Evolutionary conservation across 805 yeast species (phyloP).

Genomic region (Clavispora carvajalis): DNA sequence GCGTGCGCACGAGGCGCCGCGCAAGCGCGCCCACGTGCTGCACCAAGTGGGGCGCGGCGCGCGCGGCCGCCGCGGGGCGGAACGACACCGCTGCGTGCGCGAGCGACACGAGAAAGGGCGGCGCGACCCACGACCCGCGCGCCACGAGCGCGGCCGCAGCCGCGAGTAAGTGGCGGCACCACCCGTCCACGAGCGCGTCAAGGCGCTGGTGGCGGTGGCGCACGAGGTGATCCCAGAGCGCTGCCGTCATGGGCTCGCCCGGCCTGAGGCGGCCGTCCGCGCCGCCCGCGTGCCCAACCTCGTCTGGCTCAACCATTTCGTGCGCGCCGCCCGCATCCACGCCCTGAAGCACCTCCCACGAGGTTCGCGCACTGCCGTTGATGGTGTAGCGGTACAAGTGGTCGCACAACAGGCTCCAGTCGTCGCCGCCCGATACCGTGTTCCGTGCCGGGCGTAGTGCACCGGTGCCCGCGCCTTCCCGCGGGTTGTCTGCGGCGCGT

Average conservation of each 20-base stretch:
- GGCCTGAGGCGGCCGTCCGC: background rate
- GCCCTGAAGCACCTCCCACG: conserved; percentile 35
- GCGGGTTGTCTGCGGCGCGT: background rate
- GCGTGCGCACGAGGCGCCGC: background rate
- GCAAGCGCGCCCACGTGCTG: background rate
- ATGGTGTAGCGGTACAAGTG: conserved; percentile 33
- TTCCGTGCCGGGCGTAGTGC: too few species aligned
- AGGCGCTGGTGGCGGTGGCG: conserved; percentile 41
- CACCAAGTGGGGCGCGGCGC: conserved; percentile 8
- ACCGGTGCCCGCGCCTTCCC: too few species aligned
- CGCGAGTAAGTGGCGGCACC: conserved; percentile 34
- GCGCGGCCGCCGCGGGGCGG: conserved; percentile 54
- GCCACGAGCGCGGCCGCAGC: conserved; percentile 53
- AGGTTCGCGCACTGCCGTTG: conserved; percentile 28
- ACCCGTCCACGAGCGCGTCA: conserved; percentile 52
- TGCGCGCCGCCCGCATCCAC: conserved; percentile 15
- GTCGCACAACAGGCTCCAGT: conserved; percentile 29
- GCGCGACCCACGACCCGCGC: conserved; percentile 49
- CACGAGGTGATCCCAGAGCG: conserved; percentile 39
- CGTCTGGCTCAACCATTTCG: too few species aligned
- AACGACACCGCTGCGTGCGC: conserved; percentile 52
- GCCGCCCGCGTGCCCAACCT: conserved; percentile 14
- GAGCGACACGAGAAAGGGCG: conserved; percentile 47
- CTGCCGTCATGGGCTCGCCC: background rate
- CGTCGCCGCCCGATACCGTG: too few species aligned